Base-by-base conservation (phyloP, 345 rosid species). In the Atalantia buxifolia region DNA sequence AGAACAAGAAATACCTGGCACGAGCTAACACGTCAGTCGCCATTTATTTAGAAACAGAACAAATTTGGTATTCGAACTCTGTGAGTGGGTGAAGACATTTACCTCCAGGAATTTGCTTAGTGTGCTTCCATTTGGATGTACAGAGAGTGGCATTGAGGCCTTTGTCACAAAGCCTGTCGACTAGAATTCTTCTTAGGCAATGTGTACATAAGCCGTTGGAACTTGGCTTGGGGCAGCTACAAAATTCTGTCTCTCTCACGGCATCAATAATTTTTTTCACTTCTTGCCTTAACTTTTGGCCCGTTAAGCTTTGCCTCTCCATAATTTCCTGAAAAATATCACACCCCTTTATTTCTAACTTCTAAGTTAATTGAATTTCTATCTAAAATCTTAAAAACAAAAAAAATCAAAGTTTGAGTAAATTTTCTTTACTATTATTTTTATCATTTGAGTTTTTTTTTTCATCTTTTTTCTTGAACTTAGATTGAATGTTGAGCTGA, bases 71-170 rank as follows among this genome's bases (percentile, higher is more conserved):
- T 42, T 42, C 16, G 16, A 42, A 45, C 18, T 45, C 0, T 45
- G 50, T 13, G 0, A 53, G 22, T 18, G 22, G 18, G 1, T 18
- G 50, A 53, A 18, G 0, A 28, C 18, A 0, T 25, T 30, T 80
- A 88, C 90, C 90, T 81, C 84, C 91, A 0, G 89, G 91, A 42
- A 75, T 19, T 25, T 86, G 81, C 7, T 66, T 79, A 33, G 91
- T 86, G 79, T 57, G 65, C 12, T 84, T 86, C 91, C 91, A 88
- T 74, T 67, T 74, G 0, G 91, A 88, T 2, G 83, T 77, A 27
- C 86, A 84, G 5, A 84, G 82, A 36, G 76, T 56, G 6, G 89
- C 87, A 55, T 73, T 70, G 64, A 81, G 77, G 6, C 89, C 87
- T 40, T 61, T 83, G 27, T 79, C 72, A 30, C 70, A 67, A 69